Base-by-base conservation (phyloP, 2,329 filamentous ascomycete species). In the Knufia fluminis region DNA sequence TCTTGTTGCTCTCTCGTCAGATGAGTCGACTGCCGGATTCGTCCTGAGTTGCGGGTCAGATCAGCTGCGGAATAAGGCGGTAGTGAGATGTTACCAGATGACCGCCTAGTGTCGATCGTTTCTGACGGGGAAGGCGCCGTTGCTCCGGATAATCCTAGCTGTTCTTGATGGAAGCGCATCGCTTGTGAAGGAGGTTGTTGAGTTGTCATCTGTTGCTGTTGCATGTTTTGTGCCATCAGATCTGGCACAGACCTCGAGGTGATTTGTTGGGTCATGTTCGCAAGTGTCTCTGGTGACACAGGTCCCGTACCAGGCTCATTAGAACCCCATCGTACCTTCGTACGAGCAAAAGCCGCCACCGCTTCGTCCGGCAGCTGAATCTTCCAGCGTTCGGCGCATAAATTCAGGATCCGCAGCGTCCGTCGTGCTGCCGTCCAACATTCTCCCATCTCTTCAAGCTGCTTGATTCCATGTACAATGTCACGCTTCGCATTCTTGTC, bases 371-470 rank as follows among this genome's bases (percentile, higher is more conserved):
- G 91, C 8, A 97, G 68, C 49, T 88, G 82, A 38, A 95, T 83
- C 16, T 83, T 83, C 90, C 92, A 97, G 60, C 92, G 92, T n/a
- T 82, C 79, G 0, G 85, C 84, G 10, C 94, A 78, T 3, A 94
- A 80, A 57, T 85, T 89, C 38, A 98, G 73, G 42, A 97, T 94
- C 52, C 82, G 80, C 4, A 97, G 73, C 0, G 90, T 91, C 10
- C 91, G 79, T 47, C 90, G 78, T 8, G 90, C 91, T 60, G 89
- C 92, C 1, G 89, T 78, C 92, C 92, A 98, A 59, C 89, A 85
- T 64, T 96, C 90, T 0, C 88, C 88, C 59, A 98, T 96, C 62
- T 97, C 91, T 65, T 97, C 91, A 1, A 97, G 77, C 55, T 95
- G 87, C 61, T 87, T 91, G 38, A 95, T 77, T 1, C 91, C 89